phyloP scores from a whole-genome alignment of 345 rosid genomes.

The Murraya paniculata region DNA sequence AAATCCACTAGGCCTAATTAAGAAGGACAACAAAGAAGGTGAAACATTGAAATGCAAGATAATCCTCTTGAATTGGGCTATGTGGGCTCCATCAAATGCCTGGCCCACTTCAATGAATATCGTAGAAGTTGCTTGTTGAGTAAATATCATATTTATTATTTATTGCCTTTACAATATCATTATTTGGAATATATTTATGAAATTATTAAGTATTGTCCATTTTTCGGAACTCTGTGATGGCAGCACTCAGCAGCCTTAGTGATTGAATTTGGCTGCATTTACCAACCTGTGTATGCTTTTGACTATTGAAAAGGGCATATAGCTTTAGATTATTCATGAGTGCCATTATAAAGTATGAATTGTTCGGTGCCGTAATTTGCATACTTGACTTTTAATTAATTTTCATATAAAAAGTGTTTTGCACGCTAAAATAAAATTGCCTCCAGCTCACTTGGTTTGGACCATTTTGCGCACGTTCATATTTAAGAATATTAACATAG shows the following conservation, averaged over 20 bases:
- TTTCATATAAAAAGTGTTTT: background rate
- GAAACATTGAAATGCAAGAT: conserved; percentile 13
- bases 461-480: background rate
- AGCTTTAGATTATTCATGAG: background rate
- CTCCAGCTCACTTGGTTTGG: background rate
- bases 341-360: conserved; percentile 8
- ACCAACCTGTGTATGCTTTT: conserved; percentile 8
- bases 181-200: background rate
- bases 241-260: conserved; percentile 4
- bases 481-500: background rate
- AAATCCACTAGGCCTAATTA: background rate
- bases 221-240: conserved; percentile 8
- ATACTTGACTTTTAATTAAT: background rate
- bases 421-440: background rate
- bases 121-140: background rate
- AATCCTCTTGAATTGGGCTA: background rate
- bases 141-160: background rate
- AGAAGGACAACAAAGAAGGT: background rate
- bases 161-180: background rate
- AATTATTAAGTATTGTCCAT: background rate
- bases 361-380: conserved; percentile 1
- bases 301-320: background rate
- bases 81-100: background rate
- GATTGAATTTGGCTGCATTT: conserved; percentile 8
- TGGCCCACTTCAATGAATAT: background rate